phyloP scores from a whole-genome alignment of 345 rosid species.

The Syzygium jambos region DNA sequence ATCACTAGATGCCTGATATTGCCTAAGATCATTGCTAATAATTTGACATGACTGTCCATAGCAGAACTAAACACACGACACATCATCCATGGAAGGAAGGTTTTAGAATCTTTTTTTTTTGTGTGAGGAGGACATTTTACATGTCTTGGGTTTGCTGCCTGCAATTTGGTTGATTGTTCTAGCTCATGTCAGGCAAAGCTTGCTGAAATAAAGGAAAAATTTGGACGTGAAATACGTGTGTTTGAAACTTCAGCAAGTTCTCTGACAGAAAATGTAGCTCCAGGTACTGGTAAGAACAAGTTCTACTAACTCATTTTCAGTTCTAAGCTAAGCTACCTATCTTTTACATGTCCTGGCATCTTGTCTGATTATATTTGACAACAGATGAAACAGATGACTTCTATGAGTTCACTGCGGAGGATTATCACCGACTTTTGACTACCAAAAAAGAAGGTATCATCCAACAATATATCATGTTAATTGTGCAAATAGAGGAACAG shows the following conservation, averaged over 20 bases:
- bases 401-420: constrained; percentile 80
- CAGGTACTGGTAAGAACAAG: constrained; percentile 27
- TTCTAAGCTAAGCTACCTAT: not conserved
- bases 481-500: not conserved
- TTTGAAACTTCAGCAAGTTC: constrained; percentile 54
- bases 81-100: not conserved
- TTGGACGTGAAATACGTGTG: constrained; percentile 66
- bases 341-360: not conserved
- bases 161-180: not conserved
- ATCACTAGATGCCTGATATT: not conserved
- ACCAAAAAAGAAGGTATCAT: constrained; percentile 59
- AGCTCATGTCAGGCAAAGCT: constrained; percentile 44
- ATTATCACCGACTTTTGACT: constrained; percentile 46
- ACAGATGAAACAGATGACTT: constrained; percentile 77
- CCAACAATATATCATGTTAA: not conserved
- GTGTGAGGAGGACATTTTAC: not conserved
- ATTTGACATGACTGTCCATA: not conserved
- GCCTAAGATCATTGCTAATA: not conserved
- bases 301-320: not conserved
- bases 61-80: not conserved
- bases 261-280: constrained; percentile 24
- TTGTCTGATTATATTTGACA: constrained; percentile 1
- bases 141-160: not conserved
- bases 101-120: not conserved
- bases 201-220: constrained; percentile 52